These are phyloP conservation scores for Podila minutissima DNA, from an alignment of 192 early-diverging fungal genomes.

Conservation along the genomic window DNA sequence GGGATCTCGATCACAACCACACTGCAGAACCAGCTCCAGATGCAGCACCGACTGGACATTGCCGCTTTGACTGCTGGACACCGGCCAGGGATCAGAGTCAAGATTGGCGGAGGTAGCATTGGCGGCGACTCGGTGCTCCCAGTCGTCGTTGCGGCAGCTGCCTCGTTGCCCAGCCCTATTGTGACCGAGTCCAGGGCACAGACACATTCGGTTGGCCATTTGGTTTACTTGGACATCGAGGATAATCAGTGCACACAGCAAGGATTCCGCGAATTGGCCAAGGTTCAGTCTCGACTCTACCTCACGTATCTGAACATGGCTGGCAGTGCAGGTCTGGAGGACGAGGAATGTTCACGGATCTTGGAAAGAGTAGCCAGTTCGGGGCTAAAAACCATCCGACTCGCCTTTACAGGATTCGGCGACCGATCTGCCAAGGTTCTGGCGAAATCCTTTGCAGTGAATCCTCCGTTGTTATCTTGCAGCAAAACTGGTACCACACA, in stretches of 20 bases:
- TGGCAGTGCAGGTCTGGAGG: constrained; percentile 19
- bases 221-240: constrained; percentile 44
- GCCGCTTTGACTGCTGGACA: constrained; percentile 32
- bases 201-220: constrained; percentile 17
- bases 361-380: constrained; percentile 21
- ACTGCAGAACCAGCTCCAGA: constrained; percentile 19
- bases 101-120: neutral
- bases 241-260: constrained; percentile 34
- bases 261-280: constrained; percentile 29
- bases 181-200: constrained; percentile 9
- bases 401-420: constrained; percentile 41
- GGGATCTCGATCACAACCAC: constrained; percentile 36
- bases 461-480: neutral
- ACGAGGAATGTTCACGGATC: constrained; percentile 29
- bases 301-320: constrained; percentile 34
- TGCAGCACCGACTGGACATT: constrained; percentile 42
- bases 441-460: neutral
- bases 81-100: constrained; percentile 26
- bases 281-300: constrained; percentile 22
- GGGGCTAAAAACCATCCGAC: constrained; percentile 17
- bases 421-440: constrained; percentile 21
- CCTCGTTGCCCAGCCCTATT: neutral
- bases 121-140: neutral
- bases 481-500: too few species aligned
- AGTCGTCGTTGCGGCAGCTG: neutral